Percentiles rank a stretch among this genome's conserved stretches.
phyloP scores from a whole-genome alignment of 169 alveolate species.

The Sarcocystis neurona region DNA sequence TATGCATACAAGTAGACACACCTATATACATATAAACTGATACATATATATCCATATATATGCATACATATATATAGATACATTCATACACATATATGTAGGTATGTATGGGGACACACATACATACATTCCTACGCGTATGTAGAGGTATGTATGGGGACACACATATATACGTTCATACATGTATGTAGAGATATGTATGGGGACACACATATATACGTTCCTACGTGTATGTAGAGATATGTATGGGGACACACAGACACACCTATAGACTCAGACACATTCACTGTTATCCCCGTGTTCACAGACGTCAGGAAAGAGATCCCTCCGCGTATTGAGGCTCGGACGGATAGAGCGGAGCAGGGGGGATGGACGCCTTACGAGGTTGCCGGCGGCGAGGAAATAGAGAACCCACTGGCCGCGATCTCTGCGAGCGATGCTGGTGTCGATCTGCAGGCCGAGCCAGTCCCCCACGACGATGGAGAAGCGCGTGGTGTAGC shows the following conservation, averaged over 20 bases:
- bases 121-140: too few relatives aligned
- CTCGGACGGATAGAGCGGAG: background rate
- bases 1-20: too few relatives aligned
- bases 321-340: background rate
- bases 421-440: conserved; percentile 15
- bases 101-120: too few relatives aligned
- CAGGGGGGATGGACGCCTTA: background rate
- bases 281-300: background rate
- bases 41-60: too few relatives aligned
- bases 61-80: too few relatives aligned
- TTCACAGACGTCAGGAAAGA: background rate
- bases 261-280: background rate
- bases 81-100: too few relatives aligned
- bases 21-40: too few relatives aligned
- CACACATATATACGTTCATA: too few relatives aligned
- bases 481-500: conserved; percentile 22
- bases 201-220: background rate
- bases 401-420: conserved; percentile 35
- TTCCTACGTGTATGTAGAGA: background rate
- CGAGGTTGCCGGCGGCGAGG: conserved; percentile 31
- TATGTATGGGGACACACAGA: background rate
- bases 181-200: background rate
- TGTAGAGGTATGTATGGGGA: too few relatives aligned
- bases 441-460: conserved; percentile 16
- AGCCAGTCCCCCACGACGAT: conserved; percentile 25